Percentiles rank a stretch among this genome's conserved stretches.
Conservation (phyloP, 345 rosid species). For the Lepidium africanum region DNA sequence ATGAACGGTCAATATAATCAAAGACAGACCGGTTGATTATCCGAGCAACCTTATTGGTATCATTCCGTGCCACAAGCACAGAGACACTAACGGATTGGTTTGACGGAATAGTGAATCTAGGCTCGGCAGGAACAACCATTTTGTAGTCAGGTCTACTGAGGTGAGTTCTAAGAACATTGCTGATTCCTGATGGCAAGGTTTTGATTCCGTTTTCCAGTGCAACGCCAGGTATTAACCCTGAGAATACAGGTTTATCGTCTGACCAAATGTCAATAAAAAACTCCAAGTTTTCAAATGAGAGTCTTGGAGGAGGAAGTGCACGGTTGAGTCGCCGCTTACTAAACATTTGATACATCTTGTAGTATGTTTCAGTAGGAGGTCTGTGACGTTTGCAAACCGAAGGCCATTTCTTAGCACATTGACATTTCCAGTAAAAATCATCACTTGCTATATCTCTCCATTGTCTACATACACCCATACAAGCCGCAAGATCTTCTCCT, state of each 20-base stretch:
- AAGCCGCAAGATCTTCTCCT: constrained; percentile 65
- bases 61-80: constrained; percentile 66
- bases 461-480: constrained; percentile 69
- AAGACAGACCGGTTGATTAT: constrained; percentile 56
- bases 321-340: constrained; percentile 43
- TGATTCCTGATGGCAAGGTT: constrained; percentile 37
- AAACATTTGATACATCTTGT: constrained; percentile 60
- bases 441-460: constrained; percentile 78
- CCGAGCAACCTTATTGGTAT: constrained; percentile 61
- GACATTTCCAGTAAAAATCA: constrained; percentile 90
- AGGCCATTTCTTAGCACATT: constrained; percentile 89
- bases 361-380: constrained; percentile 60
- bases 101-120: constrained; percentile 50
- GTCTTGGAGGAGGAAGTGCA: constrained; percentile 58
- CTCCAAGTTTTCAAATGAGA: constrained; percentile 67
- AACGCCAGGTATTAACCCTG: constrained; percentile 68
- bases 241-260: constrained; percentile 58
- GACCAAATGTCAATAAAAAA: constrained; percentile 87
- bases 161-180: constrained; percentile 41
- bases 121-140: constrained; percentile 75
- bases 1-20: constrained; percentile 63
- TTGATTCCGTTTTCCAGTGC: constrained; percentile 52
- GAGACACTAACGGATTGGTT: constrained; percentile 59
- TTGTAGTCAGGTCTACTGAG: constrained; percentile 51
- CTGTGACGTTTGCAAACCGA: constrained; percentile 63